Base-by-base conservation (phyloP, 2,329 filamentous ascomycete species). In the Arthrobotrys sinensis region DNA sequence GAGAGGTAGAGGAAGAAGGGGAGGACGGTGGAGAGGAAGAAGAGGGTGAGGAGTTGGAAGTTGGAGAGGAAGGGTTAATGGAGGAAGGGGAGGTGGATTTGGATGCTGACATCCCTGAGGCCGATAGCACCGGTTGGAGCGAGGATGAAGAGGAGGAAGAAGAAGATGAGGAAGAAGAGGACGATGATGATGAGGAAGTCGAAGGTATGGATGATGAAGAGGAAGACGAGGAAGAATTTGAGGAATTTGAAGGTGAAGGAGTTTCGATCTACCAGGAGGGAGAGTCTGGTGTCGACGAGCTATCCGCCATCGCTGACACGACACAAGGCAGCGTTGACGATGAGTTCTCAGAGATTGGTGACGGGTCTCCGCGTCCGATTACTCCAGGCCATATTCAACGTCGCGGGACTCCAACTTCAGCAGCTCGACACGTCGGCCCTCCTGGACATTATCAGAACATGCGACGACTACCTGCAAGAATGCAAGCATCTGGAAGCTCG, bases 21-120 rank as follows among this genome's bases (percentile, higher is more conserved):
- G 83, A 82, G 11, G 85, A 86, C 72, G 82, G 80, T 19, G 82
- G 85, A 55, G 86, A 85, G 0, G 86, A 85, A 28, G 85, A 85
- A 38, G 87, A 85, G 7, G 85, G 85, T 36, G 85, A 86, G 38
- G 87, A 89, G 83, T 87, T 88, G 36, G 88, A 88, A 65, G 87
- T 86, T 14, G 89, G 89, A 19, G 85, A 85, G 34, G 85, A 85
- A 8, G 84, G 82, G 34, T 82, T 83, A 82, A 85, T 90, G 80
- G 87, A 89, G 68, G 87, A 85, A 16, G 87, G 84, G 50, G 84
- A 85, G 72, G 84, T 87, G 43, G 91, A 93, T 84, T 84, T 93
- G 68, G 92, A 94, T 80, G 91, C 92, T 77, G 91, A 93, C 63
- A 90, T 93, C 16, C 91, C 91, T 0, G 90, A 92, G 82, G 91